Base-by-base conservation (phyloP, 2,329 filamentous ascomycete species). In the Orbilia brochopaga region DNA sequence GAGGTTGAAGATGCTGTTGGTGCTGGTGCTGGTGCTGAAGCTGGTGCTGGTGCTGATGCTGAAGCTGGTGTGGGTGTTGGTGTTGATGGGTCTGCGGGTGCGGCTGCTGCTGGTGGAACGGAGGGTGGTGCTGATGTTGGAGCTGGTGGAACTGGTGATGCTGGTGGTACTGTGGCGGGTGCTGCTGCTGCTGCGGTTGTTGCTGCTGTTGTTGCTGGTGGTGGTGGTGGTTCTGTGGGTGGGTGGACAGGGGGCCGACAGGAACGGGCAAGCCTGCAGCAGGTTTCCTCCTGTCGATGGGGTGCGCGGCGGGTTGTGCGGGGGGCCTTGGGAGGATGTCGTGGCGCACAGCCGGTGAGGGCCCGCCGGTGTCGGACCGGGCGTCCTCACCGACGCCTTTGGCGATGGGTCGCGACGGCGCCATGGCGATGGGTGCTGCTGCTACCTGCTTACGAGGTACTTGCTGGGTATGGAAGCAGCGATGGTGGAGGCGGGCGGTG, bases 351-450 rank as follows among this genome's bases (percentile, higher is more conserved):
- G 58, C 24, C 13, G 60, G 48, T 13, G 19, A 17, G 27, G 60
- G 60, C 8, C 60, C 61, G 40, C 61, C 51, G 19, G 52, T 42
- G 17, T 60, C 55, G 6, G 63, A 67, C 53, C 54, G 46, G 23
- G 48, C 63, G 17, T 67, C 55, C n/a, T n/a, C n/a, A n/a, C n/a
- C n/a, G n/a, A n/a, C n/a, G 44, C 27, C 56, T 40, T 52, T n/a
- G 21, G 53, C 52, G 17, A 42, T 53, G n/a, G 61, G 52, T 30
- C 61, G 17, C 32, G 61, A 64, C 7, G 61, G 61, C n/a, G 61
- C 61, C 61, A 64, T 64, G 15, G n/a, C 40, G 44, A 19, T 21
- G 15, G 17, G n/a, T 48, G 8, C 2, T 48, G 27, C 3, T 48
- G 13, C 1, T 48, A n/a, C n/a, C n/a, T n/a, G n/a, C n/a, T n/a